Conservation (phyloP, 371 early-diverging fungal species). For the Parasitella parasitica region DNA sequence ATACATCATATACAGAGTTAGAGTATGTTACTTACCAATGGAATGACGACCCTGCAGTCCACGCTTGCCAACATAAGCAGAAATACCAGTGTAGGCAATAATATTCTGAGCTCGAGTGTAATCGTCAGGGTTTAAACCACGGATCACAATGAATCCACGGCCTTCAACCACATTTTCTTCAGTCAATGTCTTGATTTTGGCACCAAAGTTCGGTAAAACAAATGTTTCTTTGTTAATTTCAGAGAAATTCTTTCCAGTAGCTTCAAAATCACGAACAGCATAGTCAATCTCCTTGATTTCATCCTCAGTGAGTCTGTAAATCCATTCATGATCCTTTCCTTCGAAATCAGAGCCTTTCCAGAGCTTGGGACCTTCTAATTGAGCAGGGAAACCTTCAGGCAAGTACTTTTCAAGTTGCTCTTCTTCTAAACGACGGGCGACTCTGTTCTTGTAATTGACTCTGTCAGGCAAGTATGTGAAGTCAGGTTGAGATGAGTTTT, state of each 20-base stretch:
- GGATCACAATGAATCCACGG: slow-evolving; percentile 27
- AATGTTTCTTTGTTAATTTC: slow-evolving; percentile 21
- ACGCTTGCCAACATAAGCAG: slow-evolving; percentile 29
- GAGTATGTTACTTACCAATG: slow-evolving; percentile 10
- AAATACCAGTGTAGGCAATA: slow-evolving; percentile 35
- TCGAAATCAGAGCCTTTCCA: slow-evolving; percentile 31
- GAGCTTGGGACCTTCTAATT: slow-evolving; percentile 29
- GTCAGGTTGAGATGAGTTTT: slow-evolving; percentile 31
- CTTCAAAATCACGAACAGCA: slow-evolving; percentile 26
- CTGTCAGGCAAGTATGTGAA: slow-evolving; percentile 30
- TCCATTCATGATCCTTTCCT: slow-evolving; percentile 30
- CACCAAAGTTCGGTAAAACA: slow-evolving; percentile 17
- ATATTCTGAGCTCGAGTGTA: slow-evolving; percentile 28
- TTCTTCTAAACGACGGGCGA: slow-evolving; percentile 24
- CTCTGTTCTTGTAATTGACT: slow-evolving; percentile 26
- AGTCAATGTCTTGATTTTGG: slow-evolving; percentile 21
- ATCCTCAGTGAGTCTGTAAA: slow-evolving; percentile 20
- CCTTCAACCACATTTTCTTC: slow-evolving; percentile 30
- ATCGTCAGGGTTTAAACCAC: slow-evolving; percentile 30
- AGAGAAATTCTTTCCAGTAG: slow-evolving; percentile 15
- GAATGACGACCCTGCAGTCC: slow-evolving; percentile 29
- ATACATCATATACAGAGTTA: background rate
- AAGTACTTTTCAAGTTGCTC: slow-evolving; percentile 21
- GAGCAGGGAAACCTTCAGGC: slow-evolving; percentile 31
- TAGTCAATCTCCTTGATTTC: slow-evolving; percentile 27